Base-by-base conservation (phyloP, 176 grass and related monocot genomes). In the Phoenix dactylifera region DNA sequence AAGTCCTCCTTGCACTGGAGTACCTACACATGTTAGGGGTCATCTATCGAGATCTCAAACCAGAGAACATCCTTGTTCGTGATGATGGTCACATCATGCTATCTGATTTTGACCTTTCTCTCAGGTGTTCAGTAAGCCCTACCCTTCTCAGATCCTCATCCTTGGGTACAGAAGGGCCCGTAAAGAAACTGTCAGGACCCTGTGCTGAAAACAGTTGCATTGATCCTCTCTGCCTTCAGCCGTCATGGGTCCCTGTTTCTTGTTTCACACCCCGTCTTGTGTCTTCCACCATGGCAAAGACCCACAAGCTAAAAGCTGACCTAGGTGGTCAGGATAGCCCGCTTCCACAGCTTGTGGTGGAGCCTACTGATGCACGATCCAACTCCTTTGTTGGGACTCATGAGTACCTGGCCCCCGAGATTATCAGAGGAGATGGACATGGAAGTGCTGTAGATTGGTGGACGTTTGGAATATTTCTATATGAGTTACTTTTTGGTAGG, bases 61-160 rank as follows among this genome's bases (percentile, higher is more conserved):
- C 93, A 70, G 93, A 98, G 65, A 98, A 98, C 68, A 89, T 98
- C 65, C 82, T 98, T 72, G 93, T 98, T 51, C 93, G 93, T 49
- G 88, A 98, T 86, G 93, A 98, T 50, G 93, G 93, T n/a, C 93
- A 98, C 58, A 92, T 98, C 58, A 98, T 98, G 93, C 88, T 98
- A 12, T 92, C 93, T 18, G 93, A 98, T 18, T 98, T 98, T 61
- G 93, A 98, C 78, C 76, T 98, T 26, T 98, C 93, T 69, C 76
- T 98, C 16, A 86, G 93, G 71, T 98, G 93, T 70, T 98, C 93
- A 1, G 93, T 89, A 24, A 89, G 64, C 57, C 93, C 93, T 9
- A 81, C 81, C 63, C 93, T 98, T 62, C 70, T 98, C 63, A 85
- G 84, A 74, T 76, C 84, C 23, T 92, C 74, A 52, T 86, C 84